Base-by-base conservation (phyloP, 2,329 filamentous ascomycete species). In the Ascochyta koolunga region DNA sequence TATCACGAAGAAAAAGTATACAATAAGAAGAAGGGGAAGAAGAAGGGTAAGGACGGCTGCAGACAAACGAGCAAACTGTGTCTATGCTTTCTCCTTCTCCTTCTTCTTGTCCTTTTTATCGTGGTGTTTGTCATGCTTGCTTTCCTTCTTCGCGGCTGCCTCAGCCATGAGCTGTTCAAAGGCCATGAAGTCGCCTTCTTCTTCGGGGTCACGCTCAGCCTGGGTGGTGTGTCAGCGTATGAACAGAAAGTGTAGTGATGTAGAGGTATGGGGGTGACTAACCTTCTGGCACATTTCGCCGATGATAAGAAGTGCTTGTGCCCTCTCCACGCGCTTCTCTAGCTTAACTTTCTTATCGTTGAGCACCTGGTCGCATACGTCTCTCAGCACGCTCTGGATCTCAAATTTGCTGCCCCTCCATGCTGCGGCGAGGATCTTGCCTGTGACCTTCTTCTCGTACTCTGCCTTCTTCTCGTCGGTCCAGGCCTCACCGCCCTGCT, bases 91-190 rank as follows among this genome's bases (percentile, higher is more conserved):
- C 15, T 7, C 29, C 43, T 29, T 57, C 16, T 41, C 56, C 58
- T 56, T 66, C 43, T 57, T 60, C 25, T 27, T 27, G 10, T 29
- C 27, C 8, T 74, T 66, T 50, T 72, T 67, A 54, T 81, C 76
- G 58, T 82, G 79, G 72, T 91, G 89, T 51, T 90, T 86, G 68
- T 93, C 89, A 74, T 91, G 87, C 69, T 87, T 84, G 70, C 85
- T 83, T 62, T 95, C 91, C 78, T 97, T 96, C 84, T 98, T 98
- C 48, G 92, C 89, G 52, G 93, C 92, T 4, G 93, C 93, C 74
- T 99, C 95, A 44, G 95, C 93, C 76, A 99, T 96, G 50, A 99
- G 87, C 77, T 98, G 92, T 76, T 99, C 95, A 66, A 99, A 99
- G 15, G 93, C 93, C 86, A 99, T 96, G 78, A 96, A 98, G 69